These are phyloP conservation scores for Linum tenue DNA, from an alignment of 345 rosid genomes.

Conservation along the genomic window DNA sequence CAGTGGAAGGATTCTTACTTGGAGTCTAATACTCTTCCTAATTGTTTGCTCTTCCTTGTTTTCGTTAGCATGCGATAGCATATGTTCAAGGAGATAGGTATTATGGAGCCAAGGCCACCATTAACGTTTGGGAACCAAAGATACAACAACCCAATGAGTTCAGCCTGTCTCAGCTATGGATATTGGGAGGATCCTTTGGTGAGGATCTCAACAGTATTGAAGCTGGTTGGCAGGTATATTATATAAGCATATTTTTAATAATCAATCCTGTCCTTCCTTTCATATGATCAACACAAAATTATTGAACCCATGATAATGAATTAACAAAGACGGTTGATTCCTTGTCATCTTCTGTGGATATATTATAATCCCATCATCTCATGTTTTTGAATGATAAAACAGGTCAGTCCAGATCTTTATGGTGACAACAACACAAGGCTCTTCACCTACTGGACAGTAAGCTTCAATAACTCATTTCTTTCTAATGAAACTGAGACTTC, in stretches of 20 bases:
- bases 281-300: slow-evolving; percentile 6
- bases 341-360: slow-evolving; percentile 2
- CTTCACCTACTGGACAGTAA: slow-evolving; percentile 99
- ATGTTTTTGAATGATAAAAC: slow-evolving; percentile 15
- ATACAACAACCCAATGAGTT: slow-evolving; percentile 92
- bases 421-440: slow-evolving; percentile 99
- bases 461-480: slow-evolving; percentile 13
- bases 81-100: slow-evolving; percentile 85
- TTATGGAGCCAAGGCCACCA: slow-evolving; percentile 93
- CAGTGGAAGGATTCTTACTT: not conserved
- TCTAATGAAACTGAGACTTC: not conserved
- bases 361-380: not conserved
- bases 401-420: slow-evolving; percentile 98
- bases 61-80: slow-evolving; percentile 84
- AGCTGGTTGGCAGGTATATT: slow-evolving; percentile 94
- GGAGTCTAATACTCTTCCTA: slow-evolving; percentile 9
- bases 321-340: not conserved
- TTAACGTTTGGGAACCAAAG: slow-evolving; percentile 96
- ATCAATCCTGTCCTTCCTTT: not conserved
- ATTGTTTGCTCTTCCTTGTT: slow-evolving; percentile 16
- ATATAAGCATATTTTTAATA: not conserved
- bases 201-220: slow-evolving; percentile 97
- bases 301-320: slow-evolving; percentile 10
- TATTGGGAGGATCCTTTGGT: slow-evolving; percentile 93
- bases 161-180: slow-evolving; percentile 96